Evolutionary conservation across 305 asterid genomes (phyloP).

Genomic region (Fraxinus sp.): DNA sequence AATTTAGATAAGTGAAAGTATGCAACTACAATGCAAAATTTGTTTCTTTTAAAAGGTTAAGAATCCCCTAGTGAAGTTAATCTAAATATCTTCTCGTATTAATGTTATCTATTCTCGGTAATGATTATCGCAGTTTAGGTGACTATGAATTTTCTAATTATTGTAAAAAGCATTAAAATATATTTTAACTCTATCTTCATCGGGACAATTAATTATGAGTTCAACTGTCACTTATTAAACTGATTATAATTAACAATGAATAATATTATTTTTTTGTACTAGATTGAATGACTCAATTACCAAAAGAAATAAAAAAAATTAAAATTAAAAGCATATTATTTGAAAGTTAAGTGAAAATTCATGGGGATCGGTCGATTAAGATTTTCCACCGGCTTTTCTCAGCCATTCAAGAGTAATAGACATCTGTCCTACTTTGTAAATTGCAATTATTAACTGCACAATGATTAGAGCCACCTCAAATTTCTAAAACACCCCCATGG

Average conservation of each 20-base stretch:
- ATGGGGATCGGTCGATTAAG: slow-evolving; percentile 21
- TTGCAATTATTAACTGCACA: not conserved
- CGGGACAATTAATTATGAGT: no score
- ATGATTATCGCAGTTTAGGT: no score
- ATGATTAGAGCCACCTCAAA: slow-evolving; percentile 9
- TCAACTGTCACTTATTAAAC: no score
- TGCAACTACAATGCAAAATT: not conserved
- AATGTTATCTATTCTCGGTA: no score
- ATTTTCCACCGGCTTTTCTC: slow-evolving; percentile 17
- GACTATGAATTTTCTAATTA: no score
- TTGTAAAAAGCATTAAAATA: no score
- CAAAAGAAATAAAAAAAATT: not conserved
- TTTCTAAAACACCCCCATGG: slow-evolving; percentile 23
- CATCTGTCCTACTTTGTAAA: slow-evolving; percentile 17
- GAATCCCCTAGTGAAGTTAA: not conserved
- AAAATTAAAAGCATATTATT: not conserved
- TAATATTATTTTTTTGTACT: no score
- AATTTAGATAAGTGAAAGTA: not conserved
- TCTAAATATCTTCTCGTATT: no score
- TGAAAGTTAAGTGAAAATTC: not conserved
- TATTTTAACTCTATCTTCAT: no score
- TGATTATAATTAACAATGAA: no score
- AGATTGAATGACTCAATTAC: no score
- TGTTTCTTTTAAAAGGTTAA: not conserved
- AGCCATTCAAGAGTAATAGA: not conserved